Conservation (phyloP, 2,329 filamentous ascomycete genomes). For the Claviceps arundinis region DNA sequence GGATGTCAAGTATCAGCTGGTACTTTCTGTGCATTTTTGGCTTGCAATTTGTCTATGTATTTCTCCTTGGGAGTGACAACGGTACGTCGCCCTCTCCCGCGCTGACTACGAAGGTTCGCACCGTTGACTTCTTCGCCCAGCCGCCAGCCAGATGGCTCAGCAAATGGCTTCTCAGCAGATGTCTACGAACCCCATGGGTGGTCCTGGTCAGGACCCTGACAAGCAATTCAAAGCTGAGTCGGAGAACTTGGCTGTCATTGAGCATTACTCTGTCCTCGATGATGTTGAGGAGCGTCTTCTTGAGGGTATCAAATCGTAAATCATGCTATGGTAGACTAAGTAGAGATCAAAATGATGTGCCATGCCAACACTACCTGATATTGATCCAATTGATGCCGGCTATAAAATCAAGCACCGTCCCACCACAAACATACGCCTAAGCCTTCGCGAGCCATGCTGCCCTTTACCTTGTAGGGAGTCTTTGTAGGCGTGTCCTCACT, state of each 20-base stretch:
- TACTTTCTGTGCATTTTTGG: constrained; percentile 98
- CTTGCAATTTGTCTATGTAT: constrained; percentile 92
- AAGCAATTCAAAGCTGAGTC: constrained; percentile 89
- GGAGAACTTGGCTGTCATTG: constrained; percentile 89
- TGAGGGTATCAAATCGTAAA: constrained; percentile 31
- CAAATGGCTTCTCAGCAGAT: constrained; percentile 62
- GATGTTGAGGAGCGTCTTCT: constrained; percentile 77
- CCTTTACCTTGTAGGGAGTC: constrained; percentile 58
- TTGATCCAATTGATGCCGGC: constrained; percentile 4
- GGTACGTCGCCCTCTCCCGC: constrained; percentile 42
- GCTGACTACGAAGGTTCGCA: neutral
- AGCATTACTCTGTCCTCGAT: constrained; percentile 84
- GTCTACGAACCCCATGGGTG: constrained; percentile 50
- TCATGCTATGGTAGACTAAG: constrained; percentile 10
- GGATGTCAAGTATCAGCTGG: constrained; percentile 98
- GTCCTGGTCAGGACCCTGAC: constrained; percentile 84
- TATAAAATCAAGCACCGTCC: constrained; percentile 25
- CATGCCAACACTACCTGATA: neutral
- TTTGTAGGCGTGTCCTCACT: constrained; percentile 47
- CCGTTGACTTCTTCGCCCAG: constrained; percentile 29
- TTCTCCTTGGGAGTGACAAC: constrained; percentile 90
- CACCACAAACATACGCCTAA: constrained; percentile 53
- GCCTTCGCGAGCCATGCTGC: constrained; percentile 49
- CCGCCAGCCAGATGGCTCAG: constrained; percentile 81
- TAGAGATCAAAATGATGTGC: constrained; percentile 9